These are phyloP conservation scores for Colletotrichum lini DNA, from an alignment of 2,329 filamentous ascomycete genomes.

Conservation along the genomic window DNA sequence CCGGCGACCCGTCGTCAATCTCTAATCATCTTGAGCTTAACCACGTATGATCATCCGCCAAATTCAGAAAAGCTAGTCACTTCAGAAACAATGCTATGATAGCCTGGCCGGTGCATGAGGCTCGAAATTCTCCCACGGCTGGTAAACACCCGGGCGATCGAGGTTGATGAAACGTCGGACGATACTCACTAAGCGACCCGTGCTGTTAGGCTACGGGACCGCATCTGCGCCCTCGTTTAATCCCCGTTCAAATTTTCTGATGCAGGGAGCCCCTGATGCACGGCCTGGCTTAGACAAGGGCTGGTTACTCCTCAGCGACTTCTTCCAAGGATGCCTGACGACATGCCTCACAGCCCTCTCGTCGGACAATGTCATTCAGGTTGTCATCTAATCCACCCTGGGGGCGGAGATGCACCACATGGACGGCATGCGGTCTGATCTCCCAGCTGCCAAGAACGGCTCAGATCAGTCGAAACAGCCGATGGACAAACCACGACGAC, in stretches of 20 bases:
- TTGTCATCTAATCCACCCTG: slow-evolving; percentile 1
- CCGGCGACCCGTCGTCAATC: not conserved
- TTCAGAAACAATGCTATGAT: not conserved
- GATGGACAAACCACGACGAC: slow-evolving; percentile 17
- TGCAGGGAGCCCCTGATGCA: slow-evolving; percentile 35
- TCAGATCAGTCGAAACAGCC: slow-evolving; percentile 41
- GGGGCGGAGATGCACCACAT: slow-evolving; percentile 4
- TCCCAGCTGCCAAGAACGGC: slow-evolving; percentile 36
- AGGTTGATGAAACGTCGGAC: slow-evolving; percentile 37
- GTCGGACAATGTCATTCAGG: slow-evolving; percentile 6
- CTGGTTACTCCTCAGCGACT: not conserved
- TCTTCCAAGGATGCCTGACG: not conserved
- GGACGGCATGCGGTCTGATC: slow-evolving; percentile 34
- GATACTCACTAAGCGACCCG: slow-evolving; percentile 13
- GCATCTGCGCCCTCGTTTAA: slow-evolving; percentile 4
- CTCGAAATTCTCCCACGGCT: not conserved
- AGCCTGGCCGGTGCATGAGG: not conserved
- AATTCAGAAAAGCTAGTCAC: not conserved
- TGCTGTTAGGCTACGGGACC: slow-evolving; percentile 4
- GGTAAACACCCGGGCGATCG: slow-evolving; percentile 34
- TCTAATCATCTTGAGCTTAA: slow-evolving; percentile 15
- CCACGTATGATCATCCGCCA: slow-evolving; percentile 13
- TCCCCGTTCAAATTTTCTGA: slow-evolving; percentile 22
- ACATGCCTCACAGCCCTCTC: slow-evolving; percentile 3
- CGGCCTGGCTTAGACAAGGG: slow-evolving; percentile 25